A percentile compares a stretch with the other conserved stretches of the same genome.
Evolutionary conservation across 2,329 filamentous ascomycete species (phyloP).

Genomic region (Magnaporthiopsis incrustans): DNA sequence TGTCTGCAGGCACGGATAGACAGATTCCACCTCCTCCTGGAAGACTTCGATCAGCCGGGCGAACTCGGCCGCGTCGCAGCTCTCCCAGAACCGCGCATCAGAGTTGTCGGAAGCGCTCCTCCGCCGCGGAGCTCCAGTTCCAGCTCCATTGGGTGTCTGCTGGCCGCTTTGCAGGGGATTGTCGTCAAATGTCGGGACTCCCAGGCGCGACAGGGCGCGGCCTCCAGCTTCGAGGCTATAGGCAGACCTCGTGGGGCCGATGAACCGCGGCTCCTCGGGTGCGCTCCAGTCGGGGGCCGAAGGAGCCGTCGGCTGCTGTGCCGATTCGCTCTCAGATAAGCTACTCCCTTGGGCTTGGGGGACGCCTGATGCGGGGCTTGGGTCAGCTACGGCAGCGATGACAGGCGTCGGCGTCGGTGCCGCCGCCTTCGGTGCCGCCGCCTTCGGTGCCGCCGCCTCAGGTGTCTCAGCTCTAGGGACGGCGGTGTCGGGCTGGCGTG

Average conservation of each 20-base stretch:
- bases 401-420: no score
- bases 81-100: constrained; percentile 17
- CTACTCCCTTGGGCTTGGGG: no score
- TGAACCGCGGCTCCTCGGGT: constrained; percentile 25
- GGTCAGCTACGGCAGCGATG: no score
- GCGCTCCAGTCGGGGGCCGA: constrained; percentile 9
- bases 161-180: constrained; percentile 16
- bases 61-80: constrained; percentile 10
- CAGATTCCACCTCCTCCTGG: constrained; percentile 30
- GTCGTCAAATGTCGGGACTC: constrained; percentile 21
- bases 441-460: no score
- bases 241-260: constrained; percentile 26
- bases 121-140: constrained; percentile 6
- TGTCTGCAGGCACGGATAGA: constrained; percentile 21
- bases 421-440: no score
- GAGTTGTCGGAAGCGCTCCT: constrained; percentile 16
- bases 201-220: constrained; percentile 26
- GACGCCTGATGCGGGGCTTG: no score
- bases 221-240: constrained; percentile 27
- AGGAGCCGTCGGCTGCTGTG: no score
- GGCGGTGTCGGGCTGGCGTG: no score
- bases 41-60: constrained; percentile 25
- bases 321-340: no score
- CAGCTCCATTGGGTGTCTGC: constrained; percentile 3
- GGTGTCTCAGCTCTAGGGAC: no score